Evolutionary conservation across 1,284 basidiomycete species (phyloP), one percentile per base, ranked within the genome.

Genomic region (Fistulinella staudtii): DNA sequence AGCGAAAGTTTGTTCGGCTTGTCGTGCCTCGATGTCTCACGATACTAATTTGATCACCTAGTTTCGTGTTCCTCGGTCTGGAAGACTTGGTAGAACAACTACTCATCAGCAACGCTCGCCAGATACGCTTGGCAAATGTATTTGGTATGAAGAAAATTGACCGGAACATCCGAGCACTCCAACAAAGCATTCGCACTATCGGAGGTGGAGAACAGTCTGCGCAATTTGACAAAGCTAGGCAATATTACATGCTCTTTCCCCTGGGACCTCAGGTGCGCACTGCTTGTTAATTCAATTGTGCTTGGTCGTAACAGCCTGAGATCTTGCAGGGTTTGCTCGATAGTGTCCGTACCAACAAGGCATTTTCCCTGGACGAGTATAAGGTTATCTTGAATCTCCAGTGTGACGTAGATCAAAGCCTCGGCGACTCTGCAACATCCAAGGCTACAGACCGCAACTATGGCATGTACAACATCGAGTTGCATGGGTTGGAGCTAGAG

Each of bases 161-260:
- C 55, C 81, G 93, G 34, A 96, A 97, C 65, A 87, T 97, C 36
- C 73, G 93, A 20, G 89, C 94, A 11, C 74, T 99, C 20, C 93
- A 96, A 63, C 95, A 99, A 63, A 89, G 90, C 55, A 76, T 97
- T 54, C 91, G 92, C 60, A 84, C 85, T 8, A 78, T 94, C 41
- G 77, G 80, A 3, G 71, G 77, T 41, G 77, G 79, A 45, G 69
- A 71, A 37, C 72, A 75, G 43, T 76, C 81, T 45, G 78, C 81
- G 5, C 80, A 87, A 49, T 85, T 98, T 49, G 79, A 86, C 41
- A 75, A 80, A 17, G 86, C 83, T 4, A 82, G 88, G 54, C 74
- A 74, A 36, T 96, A 93, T 66, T 98, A 91, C 70, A 77, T 83
- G 13, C 64, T 96, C 42, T 94, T 89, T 61, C 74, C 73, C 33